Evolutionary conservation across 495 filamentous ascomycete genomes (phyloP).

Genomic region (Podospora conica): DNA sequence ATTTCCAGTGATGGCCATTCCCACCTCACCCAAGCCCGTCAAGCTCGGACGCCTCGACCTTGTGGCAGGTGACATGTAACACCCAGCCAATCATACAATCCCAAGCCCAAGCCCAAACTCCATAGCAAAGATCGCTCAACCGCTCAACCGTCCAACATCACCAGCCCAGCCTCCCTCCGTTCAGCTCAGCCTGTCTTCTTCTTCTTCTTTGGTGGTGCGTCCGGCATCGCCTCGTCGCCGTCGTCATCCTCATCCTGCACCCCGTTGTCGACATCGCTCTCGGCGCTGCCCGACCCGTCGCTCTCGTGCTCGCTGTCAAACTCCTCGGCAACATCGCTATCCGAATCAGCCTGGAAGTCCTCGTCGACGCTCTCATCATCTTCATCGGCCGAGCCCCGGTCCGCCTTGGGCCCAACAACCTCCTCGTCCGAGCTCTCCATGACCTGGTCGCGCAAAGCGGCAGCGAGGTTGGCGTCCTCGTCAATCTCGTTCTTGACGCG

Average conservation of each 20-base stretch:
- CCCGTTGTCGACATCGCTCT: slow-evolving; percentile 48
- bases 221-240: slow-evolving; percentile 29
- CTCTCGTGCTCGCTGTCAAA: slow-evolving; percentile 88
- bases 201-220: slow-evolving; percentile 45
- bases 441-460: slow-evolving; percentile 70
- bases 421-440: slow-evolving; percentile 79
- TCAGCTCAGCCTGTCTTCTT: slow-evolving; percentile 36
- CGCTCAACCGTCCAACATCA: not conserved
- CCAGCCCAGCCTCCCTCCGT: not conserved
- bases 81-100: not conserved
- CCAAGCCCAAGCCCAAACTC: not conserved
- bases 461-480: slow-evolving; percentile 59
- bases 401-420: slow-evolving; percentile 63
- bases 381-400: slow-evolving; percentile 89
- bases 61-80: not conserved
- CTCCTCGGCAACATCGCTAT: slow-evolving; percentile 94
- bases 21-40: not conserved
- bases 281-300: slow-evolving; percentile 59
- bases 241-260: slow-evolving; percentile 34
- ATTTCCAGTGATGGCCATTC: not conserved
- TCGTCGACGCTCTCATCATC: slow-evolving; percentile 93
- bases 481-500: slow-evolving; percentile 94
- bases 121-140: not conserved
- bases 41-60: not conserved
- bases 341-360: slow-evolving; percentile 86